Base-by-base conservation (phyloP, 208 protist genomes). In the Crithidia sp. region DNA sequence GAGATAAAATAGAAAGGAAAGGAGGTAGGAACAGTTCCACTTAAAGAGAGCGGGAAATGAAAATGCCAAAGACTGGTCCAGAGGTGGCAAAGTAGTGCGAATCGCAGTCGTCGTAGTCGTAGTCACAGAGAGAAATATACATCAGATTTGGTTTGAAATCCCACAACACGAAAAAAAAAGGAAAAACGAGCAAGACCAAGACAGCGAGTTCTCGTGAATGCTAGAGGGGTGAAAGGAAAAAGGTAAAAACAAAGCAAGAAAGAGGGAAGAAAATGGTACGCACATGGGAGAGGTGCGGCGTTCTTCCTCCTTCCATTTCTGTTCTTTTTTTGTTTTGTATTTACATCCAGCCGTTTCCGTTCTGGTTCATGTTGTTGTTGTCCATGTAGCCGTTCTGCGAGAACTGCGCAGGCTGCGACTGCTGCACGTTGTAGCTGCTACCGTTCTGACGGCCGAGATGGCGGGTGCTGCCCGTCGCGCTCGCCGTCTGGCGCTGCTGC, bases 291-390 rank as follows among this genome's bases (percentile, higher is more conserved):
- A 13, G 52, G 45, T 28, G 28, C 28, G 28, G 28, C 28, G 28
- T 28, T 28, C 1, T 28, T 28, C 28, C 28, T 28, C 28, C 28
- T 28, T 28, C 1, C 3, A 65, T 12, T 41, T 54, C 58, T 12
- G 8, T 50, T 63, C 12, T 58, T 58, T 58, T 58, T 28, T 55
- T 55, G 0, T 49, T 45, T 14, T 39, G 13, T 16, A 36, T 14
- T 47, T 60, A 75, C 70, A 68, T 63, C 70, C 70, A 75, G 12
- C 16, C 36, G 53, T 67, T 67, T n/a, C 54, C 9, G 5, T 6
- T 0, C n/a, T 36, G 43, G 19, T 52, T 63, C 52, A 69, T 39
- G 64, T 69, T 57, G 8, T 4, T 28, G 37, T 66, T 54, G 45
- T 57, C 50, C 9, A 47, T 37, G 37, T 57, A 67, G 62, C 50